phyloP scores from a whole-genome alignment of 1,139 yeast species.

The Nematodospora anomalae region DNA sequence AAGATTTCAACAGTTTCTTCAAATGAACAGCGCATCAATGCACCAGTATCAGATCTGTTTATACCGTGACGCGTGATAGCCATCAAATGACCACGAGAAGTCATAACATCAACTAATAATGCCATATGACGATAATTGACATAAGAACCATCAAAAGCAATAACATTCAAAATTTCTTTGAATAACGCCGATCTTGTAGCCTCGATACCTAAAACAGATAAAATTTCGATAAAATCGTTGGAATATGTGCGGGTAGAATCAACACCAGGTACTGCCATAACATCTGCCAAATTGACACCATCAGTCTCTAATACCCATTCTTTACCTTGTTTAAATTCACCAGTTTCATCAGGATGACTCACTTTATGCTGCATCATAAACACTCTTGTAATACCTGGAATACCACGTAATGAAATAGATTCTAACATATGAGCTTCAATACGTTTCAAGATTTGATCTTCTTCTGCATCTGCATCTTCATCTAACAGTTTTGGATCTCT shows the following conservation, averaged over 20 bases:
- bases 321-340: conserved; percentile 84
- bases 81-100: conserved; percentile 97
- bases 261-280: conserved; percentile 93
- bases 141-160: conserved; percentile 99
- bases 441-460: conserved; percentile 93
- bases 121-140: conserved; percentile 99
- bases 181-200: conserved; percentile 95
- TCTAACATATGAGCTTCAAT: conserved; percentile 97
- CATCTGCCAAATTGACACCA: conserved; percentile 95
- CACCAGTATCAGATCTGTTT: conserved; percentile 98
- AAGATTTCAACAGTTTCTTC: conserved; percentile 98
- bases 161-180: conserved; percentile 92
- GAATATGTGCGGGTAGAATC: conserved; percentile 89
- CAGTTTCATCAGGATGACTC: conserved; percentile 73
- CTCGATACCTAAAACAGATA: conserved; percentile 95
- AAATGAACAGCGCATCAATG: conserved; percentile 98
- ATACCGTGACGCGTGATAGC: conserved; percentile 99
- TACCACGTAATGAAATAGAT: conserved; percentile 92
- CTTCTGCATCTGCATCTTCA: conserved; percentile 94
- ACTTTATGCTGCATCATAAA: conserved; percentile 93
- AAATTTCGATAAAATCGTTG: conserved; percentile 92
- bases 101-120: conserved; percentile 95
- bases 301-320: conserved; percentile 99
- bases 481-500: conserved; percentile 94
- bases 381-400: conserved; percentile 88